phyloP scores from a whole-genome alignment of 2,329 filamentous ascomycete genomes.

The Bipolaris sorokiniana region DNA sequence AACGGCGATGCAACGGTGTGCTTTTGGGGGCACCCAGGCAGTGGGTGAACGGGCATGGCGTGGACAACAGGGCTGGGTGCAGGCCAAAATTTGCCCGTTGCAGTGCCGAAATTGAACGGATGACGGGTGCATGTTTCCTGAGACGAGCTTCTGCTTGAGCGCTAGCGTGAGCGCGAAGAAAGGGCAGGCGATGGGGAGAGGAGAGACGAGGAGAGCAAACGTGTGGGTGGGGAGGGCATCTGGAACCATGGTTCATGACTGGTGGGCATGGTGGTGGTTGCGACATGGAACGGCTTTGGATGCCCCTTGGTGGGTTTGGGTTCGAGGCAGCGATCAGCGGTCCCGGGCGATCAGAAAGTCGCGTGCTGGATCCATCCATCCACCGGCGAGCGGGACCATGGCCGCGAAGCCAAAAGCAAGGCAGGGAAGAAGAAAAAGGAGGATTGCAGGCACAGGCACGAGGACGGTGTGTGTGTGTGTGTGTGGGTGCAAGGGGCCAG shows the following conservation, averaged over 20 bases:
- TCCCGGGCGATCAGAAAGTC: conserved; percentile 29
- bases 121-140: conserved; percentile 21
- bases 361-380: neutral
- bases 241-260: conserved; percentile 25
- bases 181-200: conserved; percentile 15
- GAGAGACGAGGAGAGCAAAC: conserved; percentile 15
- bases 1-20: neutral
- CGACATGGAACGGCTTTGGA: conserved; percentile 21
- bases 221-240: conserved; percentile 12
- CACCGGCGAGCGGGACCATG: neutral
- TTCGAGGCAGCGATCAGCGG: conserved; percentile 20
- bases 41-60: neutral
- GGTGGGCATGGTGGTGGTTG: conserved; percentile 14
- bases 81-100: conserved; percentile 8
- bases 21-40: neutral
- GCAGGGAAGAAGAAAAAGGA: neutral
- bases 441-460: neutral
- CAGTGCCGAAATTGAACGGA: conserved; percentile 21
- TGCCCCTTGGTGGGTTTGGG: conserved; percentile 19
- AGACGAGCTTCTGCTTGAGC: conserved; percentile 14
- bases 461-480: neutral
- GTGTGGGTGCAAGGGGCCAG: neutral
- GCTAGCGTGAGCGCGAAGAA: conserved; percentile 21
- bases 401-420: neutral
- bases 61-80: neutral